Conservation (phyloP, 441 rosid species). For the Adansonia grandidieri region DNA sequence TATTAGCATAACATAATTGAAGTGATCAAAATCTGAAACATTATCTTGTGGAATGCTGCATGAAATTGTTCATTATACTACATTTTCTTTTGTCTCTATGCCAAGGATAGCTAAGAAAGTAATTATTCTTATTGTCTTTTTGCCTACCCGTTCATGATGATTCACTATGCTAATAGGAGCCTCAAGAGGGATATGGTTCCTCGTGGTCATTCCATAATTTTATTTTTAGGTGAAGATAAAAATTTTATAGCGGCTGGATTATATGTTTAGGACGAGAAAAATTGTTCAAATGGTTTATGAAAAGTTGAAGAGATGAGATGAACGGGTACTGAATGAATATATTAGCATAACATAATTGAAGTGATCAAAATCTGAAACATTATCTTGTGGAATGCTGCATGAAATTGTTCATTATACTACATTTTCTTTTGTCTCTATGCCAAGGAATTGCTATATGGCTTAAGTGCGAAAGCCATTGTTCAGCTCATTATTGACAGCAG, state of each 20-base stretch:
- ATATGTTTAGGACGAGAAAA: background rate
- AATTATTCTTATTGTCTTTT: background rate
- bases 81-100: slow-evolving; percentile 11
- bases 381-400: background rate
- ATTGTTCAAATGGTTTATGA: background rate
- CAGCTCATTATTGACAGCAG: background rate
- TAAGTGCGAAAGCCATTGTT: background rate
- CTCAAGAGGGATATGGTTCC: background rate
- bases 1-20: background rate
- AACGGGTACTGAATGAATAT: background rate
- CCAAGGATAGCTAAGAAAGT: background rate
- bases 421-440: slow-evolving; percentile 15
- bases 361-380: slow-evolving; percentile 15
- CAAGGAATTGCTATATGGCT: background rate
- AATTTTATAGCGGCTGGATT: slow-evolving; percentile 2
- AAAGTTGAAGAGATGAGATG: background rate
- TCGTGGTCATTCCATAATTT: background rate
- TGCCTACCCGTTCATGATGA: background rate
- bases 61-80: background rate
- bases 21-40: slow-evolving; percentile 17
- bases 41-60: background rate
- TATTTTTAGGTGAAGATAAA: background rate
- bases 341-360: background rate
- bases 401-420: background rate
- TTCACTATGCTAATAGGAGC: background rate